phyloP scores from a whole-genome alignment of 495 filamentous ascomycete genomes.

The Talaromyces stipitatus region DNA sequence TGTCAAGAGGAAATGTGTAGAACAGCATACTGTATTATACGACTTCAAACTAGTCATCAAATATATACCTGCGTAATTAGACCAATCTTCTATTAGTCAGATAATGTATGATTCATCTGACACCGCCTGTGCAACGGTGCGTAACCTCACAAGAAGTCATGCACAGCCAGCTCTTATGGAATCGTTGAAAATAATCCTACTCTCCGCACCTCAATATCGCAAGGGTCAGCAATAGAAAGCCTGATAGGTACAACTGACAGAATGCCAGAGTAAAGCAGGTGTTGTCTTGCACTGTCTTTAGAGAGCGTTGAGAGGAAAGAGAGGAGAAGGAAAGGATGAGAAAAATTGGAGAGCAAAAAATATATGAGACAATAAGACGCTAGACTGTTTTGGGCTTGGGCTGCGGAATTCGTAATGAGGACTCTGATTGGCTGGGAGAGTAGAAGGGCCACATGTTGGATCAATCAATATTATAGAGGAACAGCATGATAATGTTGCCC shows the following conservation, averaged over 20 bases:
- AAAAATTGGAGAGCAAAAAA: constrained; percentile 24
- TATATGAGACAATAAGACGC: constrained; percentile 16
- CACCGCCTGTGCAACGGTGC: constrained; percentile 71
- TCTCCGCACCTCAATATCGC: constrained; percentile 86
- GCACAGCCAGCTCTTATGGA: constrained; percentile 89
- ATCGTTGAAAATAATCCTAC: constrained; percentile 48
- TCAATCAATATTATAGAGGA: neutral
- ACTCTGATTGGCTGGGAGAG: neutral
- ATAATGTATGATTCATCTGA: constrained; percentile 78
- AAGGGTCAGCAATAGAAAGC: constrained; percentile 57
- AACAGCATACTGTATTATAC: constrained; percentile 2
- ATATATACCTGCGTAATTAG: neutral
- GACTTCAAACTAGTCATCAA: neutral
- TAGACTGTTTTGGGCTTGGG: constrained; percentile 22
- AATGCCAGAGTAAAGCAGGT: constrained; percentile 52
- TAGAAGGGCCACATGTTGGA: neutral
- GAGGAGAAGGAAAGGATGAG: constrained; percentile 29
- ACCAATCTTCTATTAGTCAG: neutral
- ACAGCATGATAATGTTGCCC: neutral
- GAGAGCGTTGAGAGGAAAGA: constrained; percentile 59
- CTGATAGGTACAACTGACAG: constrained; percentile 48
- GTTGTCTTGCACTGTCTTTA: constrained; percentile 85
- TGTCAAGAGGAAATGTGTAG: neutral
- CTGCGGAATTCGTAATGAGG: neutral
- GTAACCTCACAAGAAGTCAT: constrained; percentile 27